These are phyloP conservation scores for Talaromyces funiculosus DNA, from an alignment of 2,329 filamentous ascomycete species.

Conservation along the genomic window DNA sequence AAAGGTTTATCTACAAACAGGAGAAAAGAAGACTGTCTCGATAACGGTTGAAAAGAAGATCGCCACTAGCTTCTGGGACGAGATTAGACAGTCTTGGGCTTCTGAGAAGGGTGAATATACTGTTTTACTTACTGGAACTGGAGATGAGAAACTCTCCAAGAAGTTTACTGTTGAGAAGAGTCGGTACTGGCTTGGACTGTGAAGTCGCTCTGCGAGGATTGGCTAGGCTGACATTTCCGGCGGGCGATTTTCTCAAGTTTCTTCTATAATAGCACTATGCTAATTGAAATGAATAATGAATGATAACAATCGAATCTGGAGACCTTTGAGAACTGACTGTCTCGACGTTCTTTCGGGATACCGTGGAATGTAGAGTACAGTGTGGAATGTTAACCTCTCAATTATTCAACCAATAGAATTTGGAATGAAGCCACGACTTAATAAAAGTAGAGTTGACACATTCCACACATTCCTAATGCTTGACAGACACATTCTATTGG, in stretches of 20 bases:
- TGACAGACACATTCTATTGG: background rate
- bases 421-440: background rate
- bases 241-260: background rate
- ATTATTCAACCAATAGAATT: background rate
- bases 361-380: slow-evolving; percentile 2
- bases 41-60: slow-evolving; percentile 58
- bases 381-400: slow-evolving; percentile 10
- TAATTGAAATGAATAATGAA: background rate
- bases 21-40: slow-evolving; percentile 53
- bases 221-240: background rate
- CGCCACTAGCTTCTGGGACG: slow-evolving; percentile 65
- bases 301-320: background rate
- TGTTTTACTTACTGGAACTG: slow-evolving; percentile 56
- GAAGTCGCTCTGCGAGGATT: slow-evolving; percentile 10
- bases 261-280: background rate
- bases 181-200: slow-evolving; percentile 63
- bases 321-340: background rate
- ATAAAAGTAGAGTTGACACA: background rate
- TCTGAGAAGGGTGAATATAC: slow-evolving; percentile 61
- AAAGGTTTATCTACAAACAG: slow-evolving; percentile 59
- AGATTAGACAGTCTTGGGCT: slow-evolving; percentile 60
- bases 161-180: slow-evolving; percentile 56
- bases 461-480: background rate
- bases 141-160: slow-evolving; percentile 45
- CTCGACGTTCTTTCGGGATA: background rate